phyloP scores from a whole-genome alignment of 257 asterid species.

The Salvia miltiorrhiza region DNA sequence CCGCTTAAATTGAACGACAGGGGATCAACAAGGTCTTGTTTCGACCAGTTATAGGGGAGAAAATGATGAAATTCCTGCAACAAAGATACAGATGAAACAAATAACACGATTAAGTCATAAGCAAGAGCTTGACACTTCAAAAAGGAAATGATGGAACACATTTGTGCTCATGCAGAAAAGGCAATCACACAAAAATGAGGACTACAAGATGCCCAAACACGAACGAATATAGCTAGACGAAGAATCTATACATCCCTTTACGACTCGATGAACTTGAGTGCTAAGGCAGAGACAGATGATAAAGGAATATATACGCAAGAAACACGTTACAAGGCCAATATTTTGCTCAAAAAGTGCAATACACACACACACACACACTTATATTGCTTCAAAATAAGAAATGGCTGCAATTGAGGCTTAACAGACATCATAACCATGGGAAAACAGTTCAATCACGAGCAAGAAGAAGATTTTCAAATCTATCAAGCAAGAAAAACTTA shows the following conservation, averaged over 20 bases:
- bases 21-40: conserved; percentile 37
- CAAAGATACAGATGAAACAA: neutral
- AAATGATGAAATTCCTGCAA: conserved; percentile 50
- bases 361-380: too few species aligned
- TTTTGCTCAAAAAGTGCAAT: neutral
- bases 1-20: conserved; percentile 31
- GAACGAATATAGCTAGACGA: neutral
- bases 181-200: neutral
- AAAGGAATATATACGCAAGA: neutral
- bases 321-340: neutral
- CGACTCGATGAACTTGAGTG: neutral
- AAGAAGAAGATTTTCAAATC: neutral
- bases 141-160: neutral
- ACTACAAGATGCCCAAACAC: neutral
- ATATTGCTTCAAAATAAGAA: neutral
- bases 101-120: neutral
- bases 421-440: neutral
- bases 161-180: neutral
- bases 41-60: conserved; percentile 37
- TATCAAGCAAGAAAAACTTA: neutral
- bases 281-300: neutral
- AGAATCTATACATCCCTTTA: neutral
- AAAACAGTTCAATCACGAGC: neutral
- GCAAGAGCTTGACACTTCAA: neutral
- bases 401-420: neutral